Evolutionary conservation across 1,139 yeast genomes (phyloP).

Genomic region (Pichia sp.): DNA sequence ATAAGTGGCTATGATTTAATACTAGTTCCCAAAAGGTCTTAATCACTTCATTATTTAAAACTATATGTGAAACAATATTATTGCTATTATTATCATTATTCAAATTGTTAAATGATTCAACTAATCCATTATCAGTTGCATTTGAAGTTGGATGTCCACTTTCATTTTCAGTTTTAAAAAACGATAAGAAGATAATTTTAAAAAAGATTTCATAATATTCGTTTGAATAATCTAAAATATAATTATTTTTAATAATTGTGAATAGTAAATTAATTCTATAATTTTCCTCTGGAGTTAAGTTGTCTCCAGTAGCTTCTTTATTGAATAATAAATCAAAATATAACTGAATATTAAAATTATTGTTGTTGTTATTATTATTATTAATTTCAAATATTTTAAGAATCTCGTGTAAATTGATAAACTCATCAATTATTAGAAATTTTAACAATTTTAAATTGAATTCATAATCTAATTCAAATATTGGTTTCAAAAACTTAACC

Average conservation of each 20-base stretch:
- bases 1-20: conserved; percentile 14
- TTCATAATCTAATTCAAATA: conserved; percentile 28
- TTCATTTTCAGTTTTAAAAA: not conserved
- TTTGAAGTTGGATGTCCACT: conserved; percentile 6
- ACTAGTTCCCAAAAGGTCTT: conserved; percentile 22
- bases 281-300: not conserved
- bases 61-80: not conserved
- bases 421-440: conserved; percentile 32
- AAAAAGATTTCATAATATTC: conserved; percentile 10
- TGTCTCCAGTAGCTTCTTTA: not conserved
- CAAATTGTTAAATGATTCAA: conserved; percentile 22
- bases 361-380: not conserved
- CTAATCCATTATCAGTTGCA: conserved; percentile 11
- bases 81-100: conserved; percentile 1
- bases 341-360: not conserved
- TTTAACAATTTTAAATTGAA: conserved; percentile 21
- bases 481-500: conserved; percentile 23
- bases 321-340: conserved; percentile 14
- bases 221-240: conserved; percentile 2
- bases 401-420: conserved; percentile 31
- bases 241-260: not conserved
- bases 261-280: not conserved
- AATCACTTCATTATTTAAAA: conserved; percentile 9
- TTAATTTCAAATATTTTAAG: conserved; percentile 23
- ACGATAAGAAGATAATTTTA: conserved; percentile 2